These are phyloP conservation scores for Cocos nucifera DNA, from an alignment of 176 grass and related monocot species.

Conservation along the genomic window DNA sequence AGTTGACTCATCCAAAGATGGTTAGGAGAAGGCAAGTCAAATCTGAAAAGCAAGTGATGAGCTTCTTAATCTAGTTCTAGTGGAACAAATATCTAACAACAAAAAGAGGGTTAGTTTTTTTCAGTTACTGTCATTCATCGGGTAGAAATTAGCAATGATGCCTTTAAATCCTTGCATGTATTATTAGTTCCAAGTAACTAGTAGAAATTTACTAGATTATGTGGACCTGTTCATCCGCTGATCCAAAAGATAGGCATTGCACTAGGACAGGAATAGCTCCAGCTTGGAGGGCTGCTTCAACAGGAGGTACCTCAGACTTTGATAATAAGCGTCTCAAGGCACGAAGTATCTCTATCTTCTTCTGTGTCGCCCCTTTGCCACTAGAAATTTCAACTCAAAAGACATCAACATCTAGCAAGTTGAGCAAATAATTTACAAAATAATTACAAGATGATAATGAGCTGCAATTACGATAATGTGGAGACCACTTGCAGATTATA, in stretches of 20 bases:
- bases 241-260: slow-evolving; percentile 89
- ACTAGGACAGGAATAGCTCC: slow-evolving; percentile 74
- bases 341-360: slow-evolving; percentile 63
- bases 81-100: too few relatives aligned
- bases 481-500: neutral
- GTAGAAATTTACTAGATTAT: neutral
- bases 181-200: too few relatives aligned
- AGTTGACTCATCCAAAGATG: too few relatives aligned
- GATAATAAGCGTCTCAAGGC: slow-evolving; percentile 73
- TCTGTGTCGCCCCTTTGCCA: slow-evolving; percentile 67
- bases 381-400: slow-evolving; percentile 26
- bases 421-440: slow-evolving; percentile 8
- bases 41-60: too few relatives aligned
- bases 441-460: neutral
- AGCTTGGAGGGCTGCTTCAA: slow-evolving; percentile 75
- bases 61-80: too few relatives aligned
- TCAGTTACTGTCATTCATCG: too few relatives aligned
- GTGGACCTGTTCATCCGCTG: slow-evolving; percentile 79
- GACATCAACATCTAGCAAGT: slow-evolving; percentile 7
- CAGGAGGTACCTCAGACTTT: slow-evolving; percentile 78
- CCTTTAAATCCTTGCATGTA: too few relatives aligned
- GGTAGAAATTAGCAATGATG: too few relatives aligned
- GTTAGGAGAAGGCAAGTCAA: too few relatives aligned
- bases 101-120: too few relatives aligned
- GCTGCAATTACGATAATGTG: neutral